A percentile compares a stretch with the other conserved stretches of the same genome.
These are phyloP conservation scores for Phyllosticta paracitricarpa DNA, from an alignment of 2,329 filamentous ascomycete genomes.

Conservation along the genomic window DNA sequence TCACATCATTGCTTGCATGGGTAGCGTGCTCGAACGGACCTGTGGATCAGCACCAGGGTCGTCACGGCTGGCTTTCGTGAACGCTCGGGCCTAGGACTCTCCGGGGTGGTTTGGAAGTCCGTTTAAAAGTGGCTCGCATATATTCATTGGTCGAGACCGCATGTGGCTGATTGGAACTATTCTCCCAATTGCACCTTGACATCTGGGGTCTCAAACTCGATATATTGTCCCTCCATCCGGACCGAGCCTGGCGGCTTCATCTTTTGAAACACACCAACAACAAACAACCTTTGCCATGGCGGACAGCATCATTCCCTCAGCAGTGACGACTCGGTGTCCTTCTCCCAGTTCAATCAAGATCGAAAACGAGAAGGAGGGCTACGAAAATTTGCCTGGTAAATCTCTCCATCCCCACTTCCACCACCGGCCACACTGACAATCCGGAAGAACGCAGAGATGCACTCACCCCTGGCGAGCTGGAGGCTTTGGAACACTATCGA, in stretches of 20 bases:
- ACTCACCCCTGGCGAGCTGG: slow-evolving; percentile 1
- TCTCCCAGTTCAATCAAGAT: background rate
- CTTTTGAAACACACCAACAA: background rate
- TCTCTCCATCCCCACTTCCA: background rate
- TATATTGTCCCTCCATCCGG: background rate
- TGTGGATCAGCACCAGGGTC: background rate
- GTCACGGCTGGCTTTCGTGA: background rate
- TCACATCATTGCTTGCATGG: background rate
- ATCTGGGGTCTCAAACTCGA: background rate
- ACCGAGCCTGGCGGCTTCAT: background rate
- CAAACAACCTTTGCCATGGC: background rate
- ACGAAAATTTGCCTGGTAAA: background rate
- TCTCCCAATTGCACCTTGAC: background rate
- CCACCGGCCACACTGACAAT: background rate
- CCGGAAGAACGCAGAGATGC: background rate
- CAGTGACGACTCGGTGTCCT: background rate
- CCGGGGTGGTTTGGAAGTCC: background rate
- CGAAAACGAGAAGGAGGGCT: background rate
- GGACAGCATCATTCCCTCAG: background rate
- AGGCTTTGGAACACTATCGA: background rate
- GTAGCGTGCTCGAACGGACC: background rate
- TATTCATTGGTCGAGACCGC: background rate
- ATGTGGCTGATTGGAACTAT: background rate
- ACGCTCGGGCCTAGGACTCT: background rate
- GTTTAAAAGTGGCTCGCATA: background rate